Conservation (phyloP, 306 rosid species). For the Cicer bijugum region DNA sequence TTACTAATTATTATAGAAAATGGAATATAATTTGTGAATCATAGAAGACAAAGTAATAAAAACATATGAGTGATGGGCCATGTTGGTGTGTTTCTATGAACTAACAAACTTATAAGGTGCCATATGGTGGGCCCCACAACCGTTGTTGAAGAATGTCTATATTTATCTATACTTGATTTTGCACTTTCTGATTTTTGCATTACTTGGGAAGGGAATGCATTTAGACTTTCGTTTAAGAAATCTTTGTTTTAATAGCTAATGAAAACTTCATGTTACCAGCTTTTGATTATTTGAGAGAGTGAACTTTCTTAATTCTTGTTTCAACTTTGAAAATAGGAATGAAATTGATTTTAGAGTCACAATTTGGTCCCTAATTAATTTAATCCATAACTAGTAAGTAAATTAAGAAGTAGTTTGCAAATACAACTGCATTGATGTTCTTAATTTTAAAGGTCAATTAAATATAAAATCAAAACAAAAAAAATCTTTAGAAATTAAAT, state of each 20-base stretch:
- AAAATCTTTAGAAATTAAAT: too few relatives aligned
- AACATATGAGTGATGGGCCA: slow-evolving; percentile 40
- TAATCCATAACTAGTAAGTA: slow-evolving; percentile 12
- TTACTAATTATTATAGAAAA: neutral
- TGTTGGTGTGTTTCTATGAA: slow-evolving; percentile 20
- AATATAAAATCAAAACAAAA: neutral
- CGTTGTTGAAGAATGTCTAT: slow-evolving; percentile 42
- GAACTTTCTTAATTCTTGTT: slow-evolving; percentile 17
- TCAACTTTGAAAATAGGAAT: neutral
- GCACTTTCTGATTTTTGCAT: slow-evolving; percentile 22
- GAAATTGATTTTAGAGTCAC: neutral
- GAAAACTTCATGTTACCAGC: slow-evolving; percentile 35
- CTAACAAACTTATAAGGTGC: slow-evolving; percentile 35
- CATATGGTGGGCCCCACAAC: slow-evolving; percentile 40
- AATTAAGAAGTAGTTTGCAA: neutral
- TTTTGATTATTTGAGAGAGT: slow-evolving; percentile 3
- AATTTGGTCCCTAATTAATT: neutral
- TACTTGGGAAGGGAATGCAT: slow-evolving; percentile 15
- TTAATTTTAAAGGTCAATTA: neutral
- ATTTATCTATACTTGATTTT: slow-evolving; percentile 25
- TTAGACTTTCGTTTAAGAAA: neutral
- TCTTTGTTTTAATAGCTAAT: slow-evolving; percentile 26
- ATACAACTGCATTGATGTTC: neutral
- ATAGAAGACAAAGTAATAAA: slow-evolving; percentile 31
- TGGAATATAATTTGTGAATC: slow-evolving; percentile 21